Conservation (phyloP, 2,329 filamentous ascomycete genomes). For the Albifimbria verrucaria region DNA sequence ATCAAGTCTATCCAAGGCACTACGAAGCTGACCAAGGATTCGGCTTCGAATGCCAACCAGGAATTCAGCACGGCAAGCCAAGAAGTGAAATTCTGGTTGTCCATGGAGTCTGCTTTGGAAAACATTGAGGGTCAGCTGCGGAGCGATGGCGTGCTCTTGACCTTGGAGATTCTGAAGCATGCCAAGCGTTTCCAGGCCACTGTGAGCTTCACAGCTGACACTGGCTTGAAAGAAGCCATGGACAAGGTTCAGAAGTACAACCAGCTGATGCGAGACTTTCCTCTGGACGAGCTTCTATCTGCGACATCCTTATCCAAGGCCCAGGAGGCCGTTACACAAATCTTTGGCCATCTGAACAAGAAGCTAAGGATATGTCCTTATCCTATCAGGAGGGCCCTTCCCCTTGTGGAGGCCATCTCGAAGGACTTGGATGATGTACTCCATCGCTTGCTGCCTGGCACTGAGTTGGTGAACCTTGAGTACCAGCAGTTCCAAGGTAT, state of each 20-base stretch:
- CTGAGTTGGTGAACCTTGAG: constrained; percentile 85
- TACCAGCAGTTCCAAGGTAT: constrained; percentile 85
- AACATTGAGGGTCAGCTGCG: constrained; percentile 85
- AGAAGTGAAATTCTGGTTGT: constrained; percentile 98
- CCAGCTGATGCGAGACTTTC: constrained; percentile 97
- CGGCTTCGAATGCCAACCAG: constrained; percentile 55
- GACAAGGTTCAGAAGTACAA: constrained; percentile 99
- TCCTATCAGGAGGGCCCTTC: constrained; percentile 83
- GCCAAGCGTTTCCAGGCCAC: constrained; percentile 98
- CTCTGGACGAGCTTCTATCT: constrained; percentile 88
- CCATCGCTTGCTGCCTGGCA: constrained; percentile 80
- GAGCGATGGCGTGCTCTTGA: constrained; percentile 85
- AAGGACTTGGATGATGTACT: constrained; percentile 85
- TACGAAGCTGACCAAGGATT: constrained; percentile 89
- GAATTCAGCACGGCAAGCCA: constrained; percentile 75
- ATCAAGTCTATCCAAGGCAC: constrained; percentile 98
- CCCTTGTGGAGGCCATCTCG: constrained; percentile 95
- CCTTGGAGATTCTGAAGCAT: constrained; percentile 91
- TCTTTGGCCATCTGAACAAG: constrained; percentile 95
- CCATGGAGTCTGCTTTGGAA: constrained; percentile 91
- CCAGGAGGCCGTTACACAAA: constrained; percentile 81
- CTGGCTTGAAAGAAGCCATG: constrained; percentile 90
- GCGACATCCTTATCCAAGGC: constrained; percentile 86
- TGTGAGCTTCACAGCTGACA: constrained; percentile 94
- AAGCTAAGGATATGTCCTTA: constrained; percentile 96